A percentile compares a stretch with the other conserved stretches of the same genome.
Conservation (phyloP, 352 stramenopile genomes). For the Globisporangium carolinianum region DNA sequence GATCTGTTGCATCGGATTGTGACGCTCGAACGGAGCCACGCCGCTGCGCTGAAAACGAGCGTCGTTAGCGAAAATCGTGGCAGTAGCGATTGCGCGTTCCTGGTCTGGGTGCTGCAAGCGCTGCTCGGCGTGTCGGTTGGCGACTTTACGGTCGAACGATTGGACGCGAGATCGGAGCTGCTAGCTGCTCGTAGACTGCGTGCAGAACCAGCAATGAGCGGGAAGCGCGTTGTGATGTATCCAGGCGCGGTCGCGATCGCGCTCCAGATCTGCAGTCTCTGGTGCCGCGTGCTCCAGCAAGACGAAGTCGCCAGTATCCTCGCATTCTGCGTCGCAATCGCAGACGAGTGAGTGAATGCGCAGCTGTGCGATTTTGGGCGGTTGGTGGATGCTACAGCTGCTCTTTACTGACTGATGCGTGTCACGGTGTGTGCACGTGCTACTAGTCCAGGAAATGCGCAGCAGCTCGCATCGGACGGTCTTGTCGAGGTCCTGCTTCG, state of each 20-base stretch:
- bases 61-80: not conserved
- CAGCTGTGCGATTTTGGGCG: not conserved
- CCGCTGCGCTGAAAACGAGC: not conserved
- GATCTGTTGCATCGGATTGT: constrained; percentile 18
- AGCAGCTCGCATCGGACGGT: constrained; percentile 14
- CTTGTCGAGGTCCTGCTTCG: constrained; percentile 22
- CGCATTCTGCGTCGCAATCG: constrained; percentile 8
- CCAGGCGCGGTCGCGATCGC: constrained; percentile 19
- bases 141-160: not conserved
- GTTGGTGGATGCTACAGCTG: too few species aligned
- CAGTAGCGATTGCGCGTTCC: not conserved
- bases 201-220: not conserved
- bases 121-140: constrained; percentile 7
- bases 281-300: constrained; percentile 8
- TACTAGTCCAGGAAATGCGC: constrained; percentile 19
- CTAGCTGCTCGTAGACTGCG: not conserved
- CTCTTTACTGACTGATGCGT: too few species aligned
- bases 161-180: not conserved
- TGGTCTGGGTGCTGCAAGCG: constrained; percentile 3
- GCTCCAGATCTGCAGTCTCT: constrained; percentile 24
- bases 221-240: constrained; percentile 9
- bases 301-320: constrained; percentile 11
- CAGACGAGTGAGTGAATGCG: constrained; percentile 1
- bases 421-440: too few species aligned
- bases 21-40: not conserved